Evolutionary conservation across 1,284 basidiomycete genomes (phyloP).

Genomic region (Coniferiporia sulphurascens): DNA sequence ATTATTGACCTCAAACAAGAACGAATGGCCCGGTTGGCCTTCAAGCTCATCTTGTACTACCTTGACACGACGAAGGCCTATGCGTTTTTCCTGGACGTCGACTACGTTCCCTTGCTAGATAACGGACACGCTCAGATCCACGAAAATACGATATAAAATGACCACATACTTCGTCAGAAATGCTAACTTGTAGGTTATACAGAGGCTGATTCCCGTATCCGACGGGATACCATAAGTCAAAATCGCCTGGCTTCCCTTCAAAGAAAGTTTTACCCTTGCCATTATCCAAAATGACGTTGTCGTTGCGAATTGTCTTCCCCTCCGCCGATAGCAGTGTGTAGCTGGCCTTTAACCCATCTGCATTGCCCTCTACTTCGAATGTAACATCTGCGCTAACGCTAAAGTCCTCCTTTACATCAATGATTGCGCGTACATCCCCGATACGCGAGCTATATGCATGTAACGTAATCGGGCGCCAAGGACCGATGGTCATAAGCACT

Average conservation of each 20-base stretch:
- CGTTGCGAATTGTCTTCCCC: conserved; percentile 38
- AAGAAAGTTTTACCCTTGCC: conserved; percentile 43
- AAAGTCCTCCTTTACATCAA: conserved; percentile 46
- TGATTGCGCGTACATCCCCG: conserved; percentile 56
- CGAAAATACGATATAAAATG: not conserved
- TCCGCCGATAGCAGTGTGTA: conserved; percentile 28
- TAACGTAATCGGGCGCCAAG: conserved; percentile 73
- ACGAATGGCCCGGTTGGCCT: conserved; percentile 71
- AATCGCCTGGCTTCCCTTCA: conserved; percentile 45
- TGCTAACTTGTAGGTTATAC: conserved; percentile 55
- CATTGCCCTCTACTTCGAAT: conserved; percentile 35
- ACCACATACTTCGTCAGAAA: conserved; percentile 45
- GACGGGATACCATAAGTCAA: conserved; percentile 82
- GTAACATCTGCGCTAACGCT: conserved; percentile 30
- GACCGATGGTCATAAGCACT: conserved; percentile 70
- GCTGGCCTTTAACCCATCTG: conserved; percentile 35
- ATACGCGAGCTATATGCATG: conserved; percentile 65
- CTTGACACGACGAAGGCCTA: conserved; percentile 72
- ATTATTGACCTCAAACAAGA: conserved; percentile 88
- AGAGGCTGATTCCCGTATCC: conserved; percentile 77
- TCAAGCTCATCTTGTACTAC: conserved; percentile 73
- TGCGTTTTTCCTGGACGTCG: conserved; percentile 49
- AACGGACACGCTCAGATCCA: not conserved
- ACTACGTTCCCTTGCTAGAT: conserved; percentile 43
- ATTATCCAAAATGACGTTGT: conserved; percentile 33